Base-by-base conservation (phyloP, 495 filamentous ascomycete species). In the Aspergillus campestris region DNA sequence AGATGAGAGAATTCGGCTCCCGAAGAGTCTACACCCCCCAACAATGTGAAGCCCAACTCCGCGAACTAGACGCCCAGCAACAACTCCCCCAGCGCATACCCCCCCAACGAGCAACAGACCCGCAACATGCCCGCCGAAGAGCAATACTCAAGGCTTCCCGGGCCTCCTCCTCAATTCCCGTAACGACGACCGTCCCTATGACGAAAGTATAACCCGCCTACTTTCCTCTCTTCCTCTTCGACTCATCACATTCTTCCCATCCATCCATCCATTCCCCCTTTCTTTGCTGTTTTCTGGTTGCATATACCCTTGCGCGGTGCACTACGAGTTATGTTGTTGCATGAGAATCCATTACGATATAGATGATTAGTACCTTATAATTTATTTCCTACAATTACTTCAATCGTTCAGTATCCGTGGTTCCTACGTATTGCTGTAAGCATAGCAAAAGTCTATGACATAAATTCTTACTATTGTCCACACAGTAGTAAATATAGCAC, bases 1-100 rank as follows among this genome's bases (percentile, higher is more conserved):
- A 71, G 68, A 63, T 71, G 52, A 60, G 58, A 55, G 63, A 70
- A 47, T 43, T 70, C 13, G 66, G 66, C 12, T 55, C 59, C 8
- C 61, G 45, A 10, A 58, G 48, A 47, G 38, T 45, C 7, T 71
- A 66, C 31, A 62, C 63, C 0, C 46, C 65, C 10, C 52, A 63
- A 34, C 63, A 68, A 52, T 69, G 66, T 52, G 58, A 59, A 49
- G 44, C 58, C 31, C 63, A 71, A 53, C 42, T 71, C 44, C 52
- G 49, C 8, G 48, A 60, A 9, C 40, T 70, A 2, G 60, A 70
- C 13, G 18, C 50, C 40, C 45, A 49, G 7, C 44, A 44, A 32
- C 53, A 49, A 37, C 54, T 60, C 6, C 40, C 36, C 7, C 39
- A 44, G 13, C 50, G 40, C 42, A 44, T 27, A 1, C 53, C 59